These are phyloP conservation scores for Plasmodium gaboni DNA, from an alignment of 169 alveolate genomes.

Conservation along the genomic window DNA sequence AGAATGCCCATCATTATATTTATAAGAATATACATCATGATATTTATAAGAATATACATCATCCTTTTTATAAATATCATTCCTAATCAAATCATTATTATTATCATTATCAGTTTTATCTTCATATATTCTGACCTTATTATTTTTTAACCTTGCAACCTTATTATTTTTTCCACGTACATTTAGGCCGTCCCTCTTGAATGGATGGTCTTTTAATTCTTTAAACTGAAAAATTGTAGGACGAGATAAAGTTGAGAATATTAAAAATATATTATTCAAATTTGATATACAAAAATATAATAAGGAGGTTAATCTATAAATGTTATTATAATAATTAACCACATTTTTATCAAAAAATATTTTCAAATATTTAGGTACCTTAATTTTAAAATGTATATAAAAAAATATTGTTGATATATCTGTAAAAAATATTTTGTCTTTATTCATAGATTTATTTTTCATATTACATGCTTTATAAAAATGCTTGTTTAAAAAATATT, in stretches of 20 bases:
- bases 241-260: background rate
- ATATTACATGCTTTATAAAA: background rate
- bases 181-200: background rate
- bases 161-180: background rate
- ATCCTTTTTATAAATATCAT: too few relatives aligned
- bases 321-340: constrained; percentile 9
- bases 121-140: too few relatives aligned
- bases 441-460: too few relatives aligned
- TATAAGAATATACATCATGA: too few relatives aligned
- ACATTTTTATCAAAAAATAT: constrained; percentile 31
- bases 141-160: background rate
- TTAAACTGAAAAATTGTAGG: constrained; percentile 14
- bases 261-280: constrained; percentile 24
- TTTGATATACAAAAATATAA: constrained; percentile 8
- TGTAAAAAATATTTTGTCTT: too few relatives aligned
- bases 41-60: too few relatives aligned
- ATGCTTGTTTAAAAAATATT: background rate
- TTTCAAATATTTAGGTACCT: constrained; percentile 2
- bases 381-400: constrained; percentile 12
- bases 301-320: constrained; percentile 20
- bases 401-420: constrained; percentile 15
- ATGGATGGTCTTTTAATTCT: too few relatives aligned
- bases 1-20: too few relatives aligned
- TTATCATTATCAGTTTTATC: background rate
- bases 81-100: background rate